phyloP scores from a whole-genome alignment of 1,139 yeast genomes.

The Candida freyschussii region DNA sequence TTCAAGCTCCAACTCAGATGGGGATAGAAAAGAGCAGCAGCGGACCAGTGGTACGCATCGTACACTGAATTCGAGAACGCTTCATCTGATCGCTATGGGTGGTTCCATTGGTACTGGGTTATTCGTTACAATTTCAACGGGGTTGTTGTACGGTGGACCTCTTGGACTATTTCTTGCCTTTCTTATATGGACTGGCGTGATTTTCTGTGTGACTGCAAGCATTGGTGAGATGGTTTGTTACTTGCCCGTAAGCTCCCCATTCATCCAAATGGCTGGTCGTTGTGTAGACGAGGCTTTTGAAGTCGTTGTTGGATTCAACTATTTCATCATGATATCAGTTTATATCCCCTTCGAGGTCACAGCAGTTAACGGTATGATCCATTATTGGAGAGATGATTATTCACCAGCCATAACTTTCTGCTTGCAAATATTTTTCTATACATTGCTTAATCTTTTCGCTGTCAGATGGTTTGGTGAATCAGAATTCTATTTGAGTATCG shows the following conservation, averaged over 20 bases:
- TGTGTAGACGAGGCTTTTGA: conserved; percentile 66
- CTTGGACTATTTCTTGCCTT: conserved; percentile 64
- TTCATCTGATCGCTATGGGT: conserved; percentile 70
- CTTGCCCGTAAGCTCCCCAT: conserved; percentile 62
- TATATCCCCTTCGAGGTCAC: conserved; percentile 75
- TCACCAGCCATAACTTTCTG: conserved; percentile 52
- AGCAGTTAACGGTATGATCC: conserved; percentile 63
- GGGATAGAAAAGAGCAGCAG: conserved; percentile 24
- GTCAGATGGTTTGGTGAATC: conserved; percentile 51
- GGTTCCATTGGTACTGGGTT: conserved; percentile 78
- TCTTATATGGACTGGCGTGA: conserved; percentile 45
- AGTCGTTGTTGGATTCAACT: conserved; percentile 73
- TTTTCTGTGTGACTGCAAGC: conserved; percentile 61
- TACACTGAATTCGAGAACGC: conserved; percentile 43
- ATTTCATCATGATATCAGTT: conserved; percentile 64
- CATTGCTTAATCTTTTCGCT: conserved; percentile 42
- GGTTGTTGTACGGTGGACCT: conserved; percentile 65
- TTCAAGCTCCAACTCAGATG: no score
- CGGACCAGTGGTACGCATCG: conserved; percentile 20
- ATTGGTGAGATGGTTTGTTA: conserved; percentile 80
- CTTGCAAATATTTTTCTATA: conserved; percentile 42
- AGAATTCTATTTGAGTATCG: conserved; percentile 44
- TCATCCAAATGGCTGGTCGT: conserved; percentile 48
- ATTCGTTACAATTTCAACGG: conserved; percentile 63
- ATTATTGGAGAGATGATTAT: conserved; percentile 52